A percentile compares a stretch with the other conserved stretches of the same genome.
phyloP scores from a whole-genome alignment of 108 stramenopile genomes.

The Cyclotella cryptica region DNA sequence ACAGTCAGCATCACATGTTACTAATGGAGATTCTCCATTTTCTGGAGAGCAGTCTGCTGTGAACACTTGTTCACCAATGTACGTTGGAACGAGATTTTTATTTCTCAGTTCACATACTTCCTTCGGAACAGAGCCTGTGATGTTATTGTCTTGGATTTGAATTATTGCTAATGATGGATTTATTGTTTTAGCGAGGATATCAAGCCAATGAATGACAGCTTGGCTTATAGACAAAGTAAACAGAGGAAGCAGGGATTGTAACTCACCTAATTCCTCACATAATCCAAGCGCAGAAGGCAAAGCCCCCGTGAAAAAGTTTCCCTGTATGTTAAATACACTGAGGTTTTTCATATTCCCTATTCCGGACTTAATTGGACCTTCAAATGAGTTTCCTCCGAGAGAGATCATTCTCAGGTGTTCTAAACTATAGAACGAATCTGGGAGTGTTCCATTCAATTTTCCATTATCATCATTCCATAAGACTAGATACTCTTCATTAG shows the following conservation, averaged over 20 bases:
- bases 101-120: not conserved
- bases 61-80: not conserved
- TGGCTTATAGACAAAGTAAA: no score
- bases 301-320: not conserved
- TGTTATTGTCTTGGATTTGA: not conserved
- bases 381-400: not conserved
- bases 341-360: not conserved
- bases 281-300: not conserved
- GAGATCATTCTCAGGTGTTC: not conserved
- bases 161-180: no score
- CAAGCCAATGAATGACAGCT: no score
- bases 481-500: not conserved
- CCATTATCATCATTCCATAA: not conserved
- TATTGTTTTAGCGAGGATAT: no score
- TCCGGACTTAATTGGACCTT: not conserved
- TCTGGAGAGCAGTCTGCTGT: not conserved
- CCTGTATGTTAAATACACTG: not conserved
- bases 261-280: not conserved
- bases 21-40: not conserved
- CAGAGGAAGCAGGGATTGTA: not conserved
- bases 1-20: not conserved
- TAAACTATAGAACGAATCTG: not conserved
- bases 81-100: constrained; percentile 3
- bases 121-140: not conserved
- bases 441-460: not conserved